A percentile compares a stretch with the other conserved stretches of the same genome.
Conservation (phyloP, 2,329 filamentous ascomycete genomes). For the Stagonosporopsis vannaccii region DNA sequence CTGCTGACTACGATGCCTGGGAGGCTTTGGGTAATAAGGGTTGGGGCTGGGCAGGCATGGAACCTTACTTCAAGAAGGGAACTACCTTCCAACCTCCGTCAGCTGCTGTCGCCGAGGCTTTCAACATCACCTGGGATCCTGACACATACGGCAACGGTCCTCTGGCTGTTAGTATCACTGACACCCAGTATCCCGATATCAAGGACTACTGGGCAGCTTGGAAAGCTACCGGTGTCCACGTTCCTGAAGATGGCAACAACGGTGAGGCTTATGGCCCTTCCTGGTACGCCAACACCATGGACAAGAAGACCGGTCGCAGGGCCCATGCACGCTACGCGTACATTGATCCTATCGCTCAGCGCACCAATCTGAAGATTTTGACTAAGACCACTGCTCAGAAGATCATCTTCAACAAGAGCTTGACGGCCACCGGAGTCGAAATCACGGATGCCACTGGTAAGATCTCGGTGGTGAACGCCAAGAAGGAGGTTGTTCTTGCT, state of each 20-base stretch:
- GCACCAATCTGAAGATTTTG: constrained; percentile 38
- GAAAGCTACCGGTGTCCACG: constrained; percentile 28
- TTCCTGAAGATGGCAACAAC: constrained; percentile 32
- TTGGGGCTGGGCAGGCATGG: constrained; percentile 63
- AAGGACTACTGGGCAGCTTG: constrained; percentile 36
- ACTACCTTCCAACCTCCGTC: constrained; percentile 38
- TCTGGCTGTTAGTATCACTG: constrained; percentile 35
- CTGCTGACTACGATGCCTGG: constrained; percentile 60
- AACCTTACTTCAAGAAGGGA: constrained; percentile 39
- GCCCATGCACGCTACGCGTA: constrained; percentile 40
- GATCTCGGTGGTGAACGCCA: constrained; percentile 29
- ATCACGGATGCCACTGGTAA: constrained; percentile 25
- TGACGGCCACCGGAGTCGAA: constrained; percentile 28
- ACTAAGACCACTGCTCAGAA: constrained; percentile 30
- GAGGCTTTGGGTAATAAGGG: constrained; percentile 64
- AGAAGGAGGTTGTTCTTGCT: constrained; percentile 65
- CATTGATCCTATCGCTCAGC: constrained; percentile 37
- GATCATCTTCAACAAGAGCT: constrained; percentile 30
- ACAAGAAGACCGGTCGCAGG: constrained; percentile 32
- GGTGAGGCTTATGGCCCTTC: constrained; percentile 34
- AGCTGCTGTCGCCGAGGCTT: constrained; percentile 24
- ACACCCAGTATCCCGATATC: constrained; percentile 38
- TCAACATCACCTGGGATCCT: constrained; percentile 40
- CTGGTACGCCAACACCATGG: constrained; percentile 40
- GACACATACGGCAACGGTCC: constrained; percentile 35